Conservation (phyloP, 495 filamentous ascomycete species). For the Tuber umbilicatum region DNA sequence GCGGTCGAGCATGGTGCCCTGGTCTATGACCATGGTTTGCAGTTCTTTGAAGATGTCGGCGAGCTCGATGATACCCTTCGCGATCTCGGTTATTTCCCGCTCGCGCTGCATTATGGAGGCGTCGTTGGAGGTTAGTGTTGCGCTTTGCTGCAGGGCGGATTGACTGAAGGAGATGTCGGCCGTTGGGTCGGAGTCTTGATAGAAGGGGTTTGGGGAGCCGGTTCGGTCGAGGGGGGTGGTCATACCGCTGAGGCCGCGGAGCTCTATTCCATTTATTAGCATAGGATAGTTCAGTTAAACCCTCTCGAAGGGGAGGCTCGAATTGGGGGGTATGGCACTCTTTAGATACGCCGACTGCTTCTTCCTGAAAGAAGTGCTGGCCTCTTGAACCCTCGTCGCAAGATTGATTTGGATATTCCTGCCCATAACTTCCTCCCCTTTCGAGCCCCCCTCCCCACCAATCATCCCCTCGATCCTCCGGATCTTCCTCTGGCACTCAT, state of each 20-base stretch:
- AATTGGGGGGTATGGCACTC: conserved; percentile 51
- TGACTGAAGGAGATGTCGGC: conserved; percentile 89
- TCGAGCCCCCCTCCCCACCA: conserved; percentile 58
- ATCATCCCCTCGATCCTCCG: conserved; percentile 77
- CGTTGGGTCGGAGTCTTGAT: conserved; percentile 36
- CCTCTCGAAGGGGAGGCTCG: not conserved
- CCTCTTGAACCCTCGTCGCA: conserved; percentile 80
- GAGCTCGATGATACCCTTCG: conserved; percentile 93
- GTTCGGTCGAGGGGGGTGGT: conserved; percentile 54
- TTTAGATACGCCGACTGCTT: conserved; percentile 95
- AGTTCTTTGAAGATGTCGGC: conserved; percentile 94
- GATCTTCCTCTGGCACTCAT: conserved; percentile 81
- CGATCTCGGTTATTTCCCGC: conserved; percentile 95
- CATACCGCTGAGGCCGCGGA: conserved; percentile 68
- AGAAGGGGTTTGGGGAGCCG: conserved; percentile 44
- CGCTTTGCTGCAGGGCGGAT: conserved; percentile 66
- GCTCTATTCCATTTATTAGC: conserved; percentile 53
- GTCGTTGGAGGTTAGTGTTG: conserved; percentile 69
- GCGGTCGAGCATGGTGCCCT: conserved; percentile 93
- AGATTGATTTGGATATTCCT: conserved; percentile 90
- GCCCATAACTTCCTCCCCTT: conserved; percentile 87
- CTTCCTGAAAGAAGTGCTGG: conserved; percentile 86
- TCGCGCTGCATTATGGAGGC: conserved; percentile 83
- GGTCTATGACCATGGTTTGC: conserved; percentile 95
- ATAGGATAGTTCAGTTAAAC: not conserved